Base-by-base conservation (phyloP, 1,284 basidiomycete species). In the Apiotrichum gracile region DNA sequence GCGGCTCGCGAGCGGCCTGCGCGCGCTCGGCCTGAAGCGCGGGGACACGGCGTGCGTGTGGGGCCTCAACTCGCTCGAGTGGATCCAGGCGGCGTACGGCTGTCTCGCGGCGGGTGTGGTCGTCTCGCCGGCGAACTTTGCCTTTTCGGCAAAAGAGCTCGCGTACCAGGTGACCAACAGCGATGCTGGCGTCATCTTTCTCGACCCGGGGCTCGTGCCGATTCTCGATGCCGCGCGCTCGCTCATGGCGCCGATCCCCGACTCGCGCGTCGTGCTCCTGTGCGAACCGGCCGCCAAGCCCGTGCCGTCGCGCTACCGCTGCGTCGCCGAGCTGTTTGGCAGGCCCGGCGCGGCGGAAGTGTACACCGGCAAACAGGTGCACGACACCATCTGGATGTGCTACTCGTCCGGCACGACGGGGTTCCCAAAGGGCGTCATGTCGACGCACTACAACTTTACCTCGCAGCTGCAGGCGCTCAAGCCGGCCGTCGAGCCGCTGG, bases 361-460 rank as follows among this genome's bases (percentile, higher is more conserved):
- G 24, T 57, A 50, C 33, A 21, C 43, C 13, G 52, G 55, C 34
- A 52, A 50, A 16, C 37, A 57, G n/a, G 47, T 52, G n/a, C 51
- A 59, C 45, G 44, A 55, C 39, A 51, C 57, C 17, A 37, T 35
- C 31, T 57, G 47, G 61, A 69, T 88, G 31, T 87, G 85, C 60
- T 86, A 86, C 65, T 79, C 77, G 19, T 85, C 83, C 51, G 84
- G 85, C 9, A 87, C 84, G 5, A 75, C 74, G 0, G 75, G 75
- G 1, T 49, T 67, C n/a, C 68, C 67, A n/a, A 75, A 75, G 58
- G 75, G 75, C 25, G 74, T 76, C 31, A 72, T 72, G 63, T 84
- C 84, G 0, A 85, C 83, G 1, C 85, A 87, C 69, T 78, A 78
- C 54, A 87, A 88, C 60, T 69, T 85, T 38, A 80, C 78, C 0